Evolutionary conservation across 1,139 yeast genomes (phyloP), one percentile per base, ranked within the genome.

Genomic region (Meyerozyma athensensis): DNA sequence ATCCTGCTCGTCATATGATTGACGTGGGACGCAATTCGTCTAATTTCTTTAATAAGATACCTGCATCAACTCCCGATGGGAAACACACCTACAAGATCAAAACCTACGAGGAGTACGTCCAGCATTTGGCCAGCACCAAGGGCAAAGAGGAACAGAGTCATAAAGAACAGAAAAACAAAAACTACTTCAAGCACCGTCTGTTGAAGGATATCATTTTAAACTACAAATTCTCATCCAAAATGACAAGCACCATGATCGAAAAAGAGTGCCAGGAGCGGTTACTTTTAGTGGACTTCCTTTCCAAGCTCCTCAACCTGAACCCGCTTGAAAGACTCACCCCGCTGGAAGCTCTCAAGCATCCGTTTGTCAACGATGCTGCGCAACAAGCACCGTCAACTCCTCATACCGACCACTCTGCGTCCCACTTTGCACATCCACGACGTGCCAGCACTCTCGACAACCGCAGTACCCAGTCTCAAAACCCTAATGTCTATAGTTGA

Each of bases 301-400:
- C 71, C 35, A 95, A 95, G 26, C 74, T 86, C 8, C 66, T 92
- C 42, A 86, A 83, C 49, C 63, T 87, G 54, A 90, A 90, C 59
- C 98, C 98, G 0, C 71, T 92, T 50, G 96, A 90, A 58, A 74
- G 99, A 50, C 83, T 96, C 81, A 87, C 97, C 0, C 98, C 98
- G 8, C 96, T 87, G 50, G 97, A 92, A 58, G 98, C 97, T 0
- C 70, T 84, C 18, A 70, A 79, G 60, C 98, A 94, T 62, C 97
- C 97, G 0, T 92, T 94, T 58, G 78, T 92, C 16, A 82, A 48
- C 36, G 68, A 63, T 41, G 45, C 45, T n/a, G n/a, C 13, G 32
- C 32, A 16, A 7, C 32, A n/a, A 5, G 8, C 13, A 14, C 16
- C 32, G 7, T 12, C 32, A 28, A 28, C 32, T 12, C 32, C 32